Evolutionary conservation across 371 early-diverging fungal species (phyloP), one percentile per base, ranked within the genome.

Genomic region (Mucor irregularis): DNA sequence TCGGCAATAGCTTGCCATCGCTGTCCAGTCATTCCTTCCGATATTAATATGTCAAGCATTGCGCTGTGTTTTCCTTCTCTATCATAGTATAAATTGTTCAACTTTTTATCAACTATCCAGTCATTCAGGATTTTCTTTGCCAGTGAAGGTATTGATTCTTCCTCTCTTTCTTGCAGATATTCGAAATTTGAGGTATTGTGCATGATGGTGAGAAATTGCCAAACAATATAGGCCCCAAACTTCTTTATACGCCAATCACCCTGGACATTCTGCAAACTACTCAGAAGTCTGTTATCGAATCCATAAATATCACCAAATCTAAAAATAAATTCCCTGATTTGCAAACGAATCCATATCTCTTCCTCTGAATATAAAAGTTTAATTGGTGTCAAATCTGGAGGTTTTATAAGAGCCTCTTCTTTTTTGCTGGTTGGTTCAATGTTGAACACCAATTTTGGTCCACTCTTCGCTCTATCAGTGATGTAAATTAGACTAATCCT

Each of bases 271-370:
- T 77, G 78, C 25, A 74, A 21, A 43, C 52, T 58, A 3, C 39
- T 28, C 2, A 68, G 33, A 4, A 51, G 51, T 22, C 66, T 52
- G 17, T 48, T n/a, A 25, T 68, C 62, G 13, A 74, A 49, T 0
- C 54, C 58, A 44, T 65, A 66, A n/a, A 72, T 14, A n/a, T 65
- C 56, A 0, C 68, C 78, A 59, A 77, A 77, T 11, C 74, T 70
- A 53, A 64, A 72, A 2, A 74, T 34, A 46, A 71, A 72, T 58
- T 77, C 78, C 3, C 78, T 74, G 24, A 77, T 74, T 38, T 74
- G 70, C 14, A 77, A 47, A n/a, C 78, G 68, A 0, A 48, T 49
- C 78, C 78, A 77, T 2, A 77, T 33, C 30, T 72, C 70, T 40
- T 77, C 65, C 53, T 77, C 66, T 2, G 49, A n/a, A 52, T 66